A percentile compares a stretch with the other conserved stretches of the same genome.
Evolutionary conservation across 768 basidiomycete genomes (phyloP).

Genomic region (Coprinopsis cinerea): DNA sequence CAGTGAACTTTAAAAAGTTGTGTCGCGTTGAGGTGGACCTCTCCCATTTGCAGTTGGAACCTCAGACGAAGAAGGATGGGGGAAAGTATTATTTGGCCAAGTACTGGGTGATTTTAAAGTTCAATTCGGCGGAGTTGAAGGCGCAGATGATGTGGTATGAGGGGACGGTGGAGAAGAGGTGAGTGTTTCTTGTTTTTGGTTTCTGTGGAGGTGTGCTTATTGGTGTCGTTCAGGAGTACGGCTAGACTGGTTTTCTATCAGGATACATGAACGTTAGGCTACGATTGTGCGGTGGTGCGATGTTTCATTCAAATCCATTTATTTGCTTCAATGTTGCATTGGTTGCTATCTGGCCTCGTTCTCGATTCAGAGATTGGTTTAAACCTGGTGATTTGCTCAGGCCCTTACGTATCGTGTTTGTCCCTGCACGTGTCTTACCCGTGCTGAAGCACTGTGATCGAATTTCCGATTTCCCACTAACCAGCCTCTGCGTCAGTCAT

Average conservation of each 20-base stretch:
- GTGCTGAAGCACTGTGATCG: too few species aligned
- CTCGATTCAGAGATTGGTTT: too few species aligned
- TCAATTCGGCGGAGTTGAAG: slow-evolving; percentile 49
- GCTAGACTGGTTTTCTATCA: slow-evolving; percentile 3
- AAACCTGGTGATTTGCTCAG: too few species aligned
- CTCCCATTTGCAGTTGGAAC: slow-evolving; percentile 4
- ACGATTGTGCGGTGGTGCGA: too few species aligned
- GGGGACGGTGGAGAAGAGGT: background rate
- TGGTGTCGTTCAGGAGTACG: background rate
- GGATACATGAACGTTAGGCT: background rate
- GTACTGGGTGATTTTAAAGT: slow-evolving; percentile 40
- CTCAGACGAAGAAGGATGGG: background rate
- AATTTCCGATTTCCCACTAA: too few species aligned
- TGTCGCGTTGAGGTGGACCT: slow-evolving; percentile 20
- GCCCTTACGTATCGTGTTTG: too few species aligned
- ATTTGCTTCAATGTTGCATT: background rate
- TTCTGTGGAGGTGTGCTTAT: background rate
- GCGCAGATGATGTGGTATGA: slow-evolving; percentile 51
- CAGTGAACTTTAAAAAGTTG: slow-evolving; percentile 15
- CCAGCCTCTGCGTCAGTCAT: too few species aligned
- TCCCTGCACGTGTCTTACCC: too few species aligned
- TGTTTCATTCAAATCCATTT: background rate
- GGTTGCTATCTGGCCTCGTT: too few species aligned
- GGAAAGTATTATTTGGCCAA: slow-evolving; percentile 25
- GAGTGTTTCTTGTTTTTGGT: background rate